A percentile compares a stretch with the other conserved stretches of the same genome.
These are phyloP conservation scores for Oryza glaberrima DNA, from an alignment of 176 grass and related monocot species.

Conservation along the genomic window DNA sequence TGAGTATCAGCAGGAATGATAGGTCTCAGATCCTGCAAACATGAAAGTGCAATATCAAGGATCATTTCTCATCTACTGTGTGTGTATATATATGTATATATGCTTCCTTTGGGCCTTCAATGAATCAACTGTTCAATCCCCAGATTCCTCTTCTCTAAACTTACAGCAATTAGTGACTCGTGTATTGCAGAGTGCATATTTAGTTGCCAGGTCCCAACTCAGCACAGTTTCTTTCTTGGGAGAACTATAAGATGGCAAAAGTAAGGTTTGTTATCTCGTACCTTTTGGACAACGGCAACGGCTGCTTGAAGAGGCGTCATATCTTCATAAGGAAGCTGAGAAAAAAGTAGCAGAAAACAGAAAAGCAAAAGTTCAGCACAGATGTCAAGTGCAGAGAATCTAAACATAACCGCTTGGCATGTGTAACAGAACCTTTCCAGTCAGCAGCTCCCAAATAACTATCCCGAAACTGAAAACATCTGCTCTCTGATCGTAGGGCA, in stretches of 20 bases:
- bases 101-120: no score
- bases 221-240: background rate
- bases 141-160: no score
- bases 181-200: background rate
- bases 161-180: background rate
- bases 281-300: conserved; percentile 84
- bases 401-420: conserved; percentile 10
- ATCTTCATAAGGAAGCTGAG: conserved; percentile 82
- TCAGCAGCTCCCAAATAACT: conserved; percentile 88
- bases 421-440: conserved; percentile 62
- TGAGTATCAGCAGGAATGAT: conserved; percentile 59
- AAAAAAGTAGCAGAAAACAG: conserved; percentile 12
- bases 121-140: no score
- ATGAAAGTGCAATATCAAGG: background rate
- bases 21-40: conserved; percentile 57
- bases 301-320: conserved; percentile 88
- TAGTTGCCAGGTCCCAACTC: background rate
- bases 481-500: conserved; percentile 70
- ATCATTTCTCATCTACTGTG: no score
- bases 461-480: conserved; percentile 93
- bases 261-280: conserved; percentile 17
- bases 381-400: background rate
- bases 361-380: background rate
- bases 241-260: background rate
- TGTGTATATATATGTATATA: no score